Evolutionary conservation across 2,329 filamentous ascomycete species (phyloP), one percentile per base, ranked within the genome.

Genomic region (Trichoderma koningiopsis): DNA sequence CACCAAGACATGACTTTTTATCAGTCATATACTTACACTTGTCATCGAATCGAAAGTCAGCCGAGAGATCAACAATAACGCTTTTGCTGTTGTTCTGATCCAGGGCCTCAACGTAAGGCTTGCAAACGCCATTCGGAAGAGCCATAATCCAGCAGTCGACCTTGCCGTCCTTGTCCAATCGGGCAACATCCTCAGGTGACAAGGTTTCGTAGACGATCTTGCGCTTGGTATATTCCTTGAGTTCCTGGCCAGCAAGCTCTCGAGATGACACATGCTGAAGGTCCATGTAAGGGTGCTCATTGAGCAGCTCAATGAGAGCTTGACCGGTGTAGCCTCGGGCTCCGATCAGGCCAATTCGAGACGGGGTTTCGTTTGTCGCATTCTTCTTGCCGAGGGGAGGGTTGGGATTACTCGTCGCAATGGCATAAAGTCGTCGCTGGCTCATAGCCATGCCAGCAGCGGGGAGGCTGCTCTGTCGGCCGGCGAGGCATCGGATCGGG

Each of bases 251-350:
- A 5, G 88, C 91, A 61, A 98, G 87, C 81, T 98, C 95, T 76
- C 96, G 93, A 16, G 95, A 98, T 3, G 94, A 97, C 56, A 98
- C 95, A 77, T 97, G 91, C 59, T 89, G 88, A 64, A 98, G 89
- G 73, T 97, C 94, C 86, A 98, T 91, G 80, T 92, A 88, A 16
- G 94, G 94, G 81, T 98, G 96, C 40, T 88, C 83, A 81, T 97
- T 96, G 61, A 99, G 85, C 24, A 99, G 88, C 71, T 89, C 90
- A 75, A 98, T 93, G 59, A 99, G 85, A 67, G 93, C 93, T 80
- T 97, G 93, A 52, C 96, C 95, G 66, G 95, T 98, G 79, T 97
- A 98, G 40, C 96, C 95, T 77, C 94, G 92, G 68, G 94, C 94
- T 72, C 94, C 94, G 73, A 97, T 97, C 67, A 97, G 86, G 56